Evolutionary conservation across 2,329 filamentous ascomycete species (phyloP), one percentile per base, ranked within the genome.

Genomic region (Epichloe baconii): DNA sequence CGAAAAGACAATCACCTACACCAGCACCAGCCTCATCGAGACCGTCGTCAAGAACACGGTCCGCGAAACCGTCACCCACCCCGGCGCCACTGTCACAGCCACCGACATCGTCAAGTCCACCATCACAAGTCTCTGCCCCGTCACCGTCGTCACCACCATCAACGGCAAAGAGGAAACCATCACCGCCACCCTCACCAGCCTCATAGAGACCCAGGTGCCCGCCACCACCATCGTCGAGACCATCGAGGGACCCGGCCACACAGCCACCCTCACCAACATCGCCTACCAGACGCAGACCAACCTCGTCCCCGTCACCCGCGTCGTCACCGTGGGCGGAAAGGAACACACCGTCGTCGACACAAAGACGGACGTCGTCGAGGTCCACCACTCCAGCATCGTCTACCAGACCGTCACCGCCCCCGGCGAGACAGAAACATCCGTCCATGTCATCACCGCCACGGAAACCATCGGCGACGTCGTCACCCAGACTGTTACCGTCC

Each of bases 61-160:
- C 41, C 68, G 68, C 15, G n/a, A 53, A 21, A 57, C 55, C 2
- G 48, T 55, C 44, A 47, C 50, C 37, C 6, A 52, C 40, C 49
- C 52, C 0, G 56, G 56, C 37, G 35, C 34, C 7, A 56, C 53
- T 10, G 49, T 46, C 36, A 55, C 53, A 1, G 54, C 56, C 23
- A 56, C 53, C 2, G 48, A 55, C 26, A 49, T 56, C 10, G 49
- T 47, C 48, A 67, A 69, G 56, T 71, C 71, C 3, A 74, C 72
- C n/a, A 63, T 72, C 35, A 66, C 68, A 56, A 45, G 75, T 35
- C 19, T 53, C 14, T 52, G 17, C 23, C 55, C 72, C 15, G 57
- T 73, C 15, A 74, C 71, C 1, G 65, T 71, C 57, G 70, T 69
- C 45, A 68, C 67, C 60, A 72, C 69, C 2, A 49, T 74, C 3